Evolutionary conservation across 352 stramenopile genomes (phyloP), one percentile per base, ranked within the genome.

Genomic region (Globisporangium uncinulatum): DNA sequence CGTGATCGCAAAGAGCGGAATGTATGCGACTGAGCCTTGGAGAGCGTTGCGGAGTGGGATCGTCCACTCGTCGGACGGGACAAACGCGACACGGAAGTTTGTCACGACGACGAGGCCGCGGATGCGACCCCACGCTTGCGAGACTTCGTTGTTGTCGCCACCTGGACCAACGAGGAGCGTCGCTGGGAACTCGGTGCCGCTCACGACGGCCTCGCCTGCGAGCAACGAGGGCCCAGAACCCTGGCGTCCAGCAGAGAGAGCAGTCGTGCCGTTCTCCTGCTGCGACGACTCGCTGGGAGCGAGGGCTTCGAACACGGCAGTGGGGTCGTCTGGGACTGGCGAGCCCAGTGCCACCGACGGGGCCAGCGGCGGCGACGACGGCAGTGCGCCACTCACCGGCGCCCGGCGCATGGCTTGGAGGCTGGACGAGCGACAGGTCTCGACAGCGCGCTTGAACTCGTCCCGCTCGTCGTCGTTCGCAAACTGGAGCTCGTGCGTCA

Each of bases 11-110:
- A 94, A 94, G 8, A 92, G 63, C 43, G 84, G 84, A 20, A 92
- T 78, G 56, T 94, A 90, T 15, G 83, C 70, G 37, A 79, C 68
- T 4, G 65, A 64, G 31, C 66, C 73, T 48, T 78, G 67, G 14
- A 73, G 65, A 37, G 54, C 65, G 14, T 65, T 65, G 53, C 68
- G 65, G 24, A 71, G 63, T 17, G 82, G 63, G 7, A 81, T 50
- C 48, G 74, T 62, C 6, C 76, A 71, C 31, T 70, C 63, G 21
- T 92, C 80, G 6, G 87, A 73, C 19, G 78, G 73, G 8, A 79
- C 70, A 45, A 94, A 92, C 4, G 91, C 62, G 19, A 94, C 73
- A 11, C 84, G 72, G 49, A 87, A 94, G 62, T 91, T 94, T 13
- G 84, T 94, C 48, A 91, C 70, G 2, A 69, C 63, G 2, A 92